These are phyloP conservation scores for Kodamaea alishanica DNA, from an alignment of 1,139 yeast genomes.

Conservation along the genomic window DNA sequence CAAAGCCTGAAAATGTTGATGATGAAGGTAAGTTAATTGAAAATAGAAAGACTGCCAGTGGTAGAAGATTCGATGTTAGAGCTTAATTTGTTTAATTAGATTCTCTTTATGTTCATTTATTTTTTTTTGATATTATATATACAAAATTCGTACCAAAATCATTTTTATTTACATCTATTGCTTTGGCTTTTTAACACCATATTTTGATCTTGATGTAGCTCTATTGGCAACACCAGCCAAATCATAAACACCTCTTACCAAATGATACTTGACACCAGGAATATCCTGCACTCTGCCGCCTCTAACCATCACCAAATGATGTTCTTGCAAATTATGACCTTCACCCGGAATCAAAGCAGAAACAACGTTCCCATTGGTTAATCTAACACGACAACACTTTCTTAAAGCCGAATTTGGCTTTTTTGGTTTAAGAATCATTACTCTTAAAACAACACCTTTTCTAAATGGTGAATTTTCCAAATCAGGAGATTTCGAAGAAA, in stretches of 20 bases:
- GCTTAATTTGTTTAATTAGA: no score
- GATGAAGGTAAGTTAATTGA: slow-evolving; percentile 60
- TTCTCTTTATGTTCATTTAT: no score
- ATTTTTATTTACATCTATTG: slow-evolving; percentile 12
- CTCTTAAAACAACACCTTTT: slow-evolving; percentile 92
- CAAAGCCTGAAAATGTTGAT: slow-evolving; percentile 88
- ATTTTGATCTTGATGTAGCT: slow-evolving; percentile 83
- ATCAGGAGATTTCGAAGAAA: slow-evolving; percentile 67
- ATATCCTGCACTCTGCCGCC: slow-evolving; percentile 98
- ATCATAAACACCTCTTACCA: slow-evolving; percentile 92
- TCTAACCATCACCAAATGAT: slow-evolving; percentile 89
- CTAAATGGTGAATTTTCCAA: slow-evolving; percentile 76
- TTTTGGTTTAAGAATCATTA: slow-evolving; percentile 92
- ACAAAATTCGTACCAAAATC: no score
- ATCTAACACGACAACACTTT: slow-evolving; percentile 92
- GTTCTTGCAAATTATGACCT: slow-evolving; percentile 98
- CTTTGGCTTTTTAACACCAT: slow-evolving; percentile 89
- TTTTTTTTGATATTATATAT: no score
- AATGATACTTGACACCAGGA: slow-evolving; percentile 95
- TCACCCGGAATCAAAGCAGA: slow-evolving; percentile 98
- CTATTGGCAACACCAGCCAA: slow-evolving; percentile 94
- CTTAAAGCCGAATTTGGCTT: slow-evolving; percentile 98
- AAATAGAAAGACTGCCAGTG: slow-evolving; percentile 75
- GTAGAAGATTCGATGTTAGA: slow-evolving; percentile 62
- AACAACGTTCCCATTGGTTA: slow-evolving; percentile 83